phyloP scores from a whole-genome alignment of 106 monocot species.

The Apostasia shenzhenica region DNA sequence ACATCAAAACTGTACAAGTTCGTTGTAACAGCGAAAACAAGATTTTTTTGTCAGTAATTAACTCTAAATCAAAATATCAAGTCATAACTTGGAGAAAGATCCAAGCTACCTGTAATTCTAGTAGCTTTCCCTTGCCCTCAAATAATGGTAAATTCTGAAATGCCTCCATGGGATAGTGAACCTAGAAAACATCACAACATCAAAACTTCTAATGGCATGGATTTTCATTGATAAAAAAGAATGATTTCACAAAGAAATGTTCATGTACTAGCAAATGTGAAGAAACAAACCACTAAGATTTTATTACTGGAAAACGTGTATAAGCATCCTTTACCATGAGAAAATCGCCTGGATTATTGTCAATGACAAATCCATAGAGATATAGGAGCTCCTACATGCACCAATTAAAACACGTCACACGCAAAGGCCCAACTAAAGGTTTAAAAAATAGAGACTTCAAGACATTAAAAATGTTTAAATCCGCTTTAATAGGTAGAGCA shows the following conservation, averaged over 20 bases:
- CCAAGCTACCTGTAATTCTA: conserved; percentile 63
- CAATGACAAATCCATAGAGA: conserved; percentile 85
- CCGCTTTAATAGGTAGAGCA: too few species aligned
- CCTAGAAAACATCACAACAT: conserved; percentile 19
- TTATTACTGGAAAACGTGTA: background rate
- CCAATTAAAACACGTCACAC: conserved; percentile 9
- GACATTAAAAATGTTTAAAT: too few species aligned
- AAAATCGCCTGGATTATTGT: conserved; percentile 82
- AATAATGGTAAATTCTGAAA: conserved; percentile 43
- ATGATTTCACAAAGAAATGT: background rate
- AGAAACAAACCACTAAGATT: background rate
- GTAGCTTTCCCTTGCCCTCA: conserved; percentile 51
- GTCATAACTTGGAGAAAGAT: too few species aligned
- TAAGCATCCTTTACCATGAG: conserved; percentile 62
- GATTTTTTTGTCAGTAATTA: too few species aligned
- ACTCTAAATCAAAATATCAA: too few species aligned
- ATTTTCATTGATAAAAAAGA: background rate
- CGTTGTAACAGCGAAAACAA: too few species aligned
- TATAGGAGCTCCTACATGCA: conserved; percentile 79
- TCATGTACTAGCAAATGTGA: background rate
- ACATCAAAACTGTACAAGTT: too few species aligned
- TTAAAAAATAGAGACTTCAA: too few species aligned
- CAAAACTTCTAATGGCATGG: background rate
- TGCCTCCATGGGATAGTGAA: conserved; percentile 88
- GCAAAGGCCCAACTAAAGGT: too few species aligned